Evolutionary conservation across 1,284 basidiomycete genomes (phyloP).

Genomic region (Volvariella volvacea): DNA sequence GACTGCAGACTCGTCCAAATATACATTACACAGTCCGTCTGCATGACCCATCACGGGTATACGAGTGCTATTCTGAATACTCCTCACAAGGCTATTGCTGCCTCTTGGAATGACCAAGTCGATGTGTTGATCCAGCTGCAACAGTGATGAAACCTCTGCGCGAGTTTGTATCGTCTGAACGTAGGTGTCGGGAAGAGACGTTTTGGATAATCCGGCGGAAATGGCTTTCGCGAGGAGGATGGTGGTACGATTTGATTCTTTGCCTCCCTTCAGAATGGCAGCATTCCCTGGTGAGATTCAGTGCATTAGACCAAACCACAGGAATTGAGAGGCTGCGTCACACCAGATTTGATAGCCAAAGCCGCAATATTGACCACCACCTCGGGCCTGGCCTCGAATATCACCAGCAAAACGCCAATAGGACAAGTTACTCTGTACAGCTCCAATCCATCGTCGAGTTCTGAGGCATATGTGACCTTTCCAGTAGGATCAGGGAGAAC

Average conservation of each 20-base stretch:
- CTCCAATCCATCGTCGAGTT: constrained; percentile 83
- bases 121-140: constrained; percentile 87
- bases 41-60: constrained; percentile 99
- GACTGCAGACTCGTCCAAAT: constrained; percentile 81
- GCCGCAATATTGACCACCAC: constrained; percentile 98
- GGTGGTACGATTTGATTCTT: constrained; percentile 82
- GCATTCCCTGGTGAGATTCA: constrained; percentile 63
- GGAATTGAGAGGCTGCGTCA: constrained; percentile 5
- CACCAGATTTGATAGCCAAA: constrained; percentile 94
- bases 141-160: constrained; percentile 84
- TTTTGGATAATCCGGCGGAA: constrained; percentile 67
- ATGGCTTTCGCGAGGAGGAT: constrained; percentile 75
- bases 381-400: constrained; percentile 97
- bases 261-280: constrained; percentile 95
- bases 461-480: constrained; percentile 79
- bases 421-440: constrained; percentile 95
- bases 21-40: constrained; percentile 90
- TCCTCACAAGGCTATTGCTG: constrained; percentile 84
- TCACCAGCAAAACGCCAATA: constrained; percentile 93
- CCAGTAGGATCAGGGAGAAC: constrained; percentile 84
- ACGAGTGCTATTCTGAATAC: constrained; percentile 84
- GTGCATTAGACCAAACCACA: constrained; percentile 17
- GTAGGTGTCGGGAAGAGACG: constrained; percentile 72
- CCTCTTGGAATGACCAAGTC: constrained; percentile 97
- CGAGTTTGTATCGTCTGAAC: constrained; percentile 92